Evolutionary conservation across 352 stramenopile genomes (phyloP), one percentile per base, ranked within the genome.

Genomic region (Phytophthora crassamura): DNA sequence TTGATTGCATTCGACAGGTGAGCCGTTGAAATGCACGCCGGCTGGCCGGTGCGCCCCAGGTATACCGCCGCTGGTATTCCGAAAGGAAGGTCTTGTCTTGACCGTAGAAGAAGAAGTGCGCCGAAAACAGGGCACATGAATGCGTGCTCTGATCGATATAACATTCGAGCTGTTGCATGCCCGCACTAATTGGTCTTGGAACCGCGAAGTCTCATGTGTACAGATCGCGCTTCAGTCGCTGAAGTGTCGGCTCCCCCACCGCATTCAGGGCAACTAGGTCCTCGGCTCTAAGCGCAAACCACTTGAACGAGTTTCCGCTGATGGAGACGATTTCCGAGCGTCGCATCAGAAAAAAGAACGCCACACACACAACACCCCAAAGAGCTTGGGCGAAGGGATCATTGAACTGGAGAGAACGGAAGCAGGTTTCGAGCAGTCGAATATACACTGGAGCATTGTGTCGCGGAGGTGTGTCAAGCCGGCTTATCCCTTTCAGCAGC

Each of bases 401-500:
- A 42, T 7, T 33, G 10, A 62, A 30, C n/a, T 5, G 7, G 20
- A 54, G 42, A n/a, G 18, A 34, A 20, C 32, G 7, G 35, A 62
- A 62, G 25, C 41, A 62, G 3, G 33, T 11, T 35, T 61, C 42
- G 30, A 53, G 32, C 1, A 52, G 41, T 0, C 10, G 33, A 10
- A 61, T 33, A 30, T n/a, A 46, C 18, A 52, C 53, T 0, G 53
- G 53, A 12, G 40, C 16, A 12, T 61, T 61, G 5, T 18, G 41
- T 10, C 2, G 32, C 30, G 16, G 30, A 28, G 16, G 16, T 10
- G 40, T 18, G 33, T 61, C 53, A 12, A 51, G 40, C 3, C 32
- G 40, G 16, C 52, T 50, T 25, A 60, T 58, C 16, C 40, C 52
- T 28, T 60, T 51, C 16, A 51, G 30, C 0, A 60, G 52, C 39